Base-by-base conservation (phyloP, 495 filamentous ascomycete species). In the Clohesyomyces aquaticus region DNA sequence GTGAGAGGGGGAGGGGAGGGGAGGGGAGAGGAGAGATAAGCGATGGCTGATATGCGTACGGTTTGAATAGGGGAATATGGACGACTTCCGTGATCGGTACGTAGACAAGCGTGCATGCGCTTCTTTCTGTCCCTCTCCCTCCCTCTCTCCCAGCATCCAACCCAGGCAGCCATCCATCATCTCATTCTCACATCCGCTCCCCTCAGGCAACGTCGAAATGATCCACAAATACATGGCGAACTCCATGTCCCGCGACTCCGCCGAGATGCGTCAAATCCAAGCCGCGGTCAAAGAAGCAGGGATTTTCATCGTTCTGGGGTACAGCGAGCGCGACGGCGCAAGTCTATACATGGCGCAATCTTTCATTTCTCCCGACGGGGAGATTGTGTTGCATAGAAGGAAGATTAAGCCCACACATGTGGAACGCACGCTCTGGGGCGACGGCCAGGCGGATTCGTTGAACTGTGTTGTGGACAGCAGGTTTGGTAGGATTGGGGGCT, bases 211-310 rank as follows among this genome's bases (percentile, higher is more conserved):
- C 42, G 56, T 66, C 43, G 11, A 41, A 19, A 66, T 64, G 38
- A 71, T 69, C 28, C 61, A 65, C 19, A 52, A 67, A 26, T 79
- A 75, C 63, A 65, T 75, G 53, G 45, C 65, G 2, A 73, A 77
- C 59, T 72, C 71, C 0, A 47, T 77, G 14, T 28, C 23, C 18
- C 52, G 55, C 1, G 70, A 77, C 10, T 77, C 74, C 1, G 43
- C 61, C 0, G 55, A 79, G 53, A 78, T 77, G 73, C 23, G 56
- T 9, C 22, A 49, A 4, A 75, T 77, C 59, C 68, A 63, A n/a
- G 50, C 56, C 0, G 69, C 67, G 4, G 70, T 68, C 1, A 65
- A 62, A 18, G 62, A 67, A n/a, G 49, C 64, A 14, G 57, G 55
- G 0, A 75, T 77, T 32, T 45, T 65, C 26, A 73, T 78, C 0